A percentile compares a stretch with the other conserved stretches of the same genome.
Conservation (phyloP, 1,139 yeast genomes). For the Zygosaccharomyces sapae region DNA sequence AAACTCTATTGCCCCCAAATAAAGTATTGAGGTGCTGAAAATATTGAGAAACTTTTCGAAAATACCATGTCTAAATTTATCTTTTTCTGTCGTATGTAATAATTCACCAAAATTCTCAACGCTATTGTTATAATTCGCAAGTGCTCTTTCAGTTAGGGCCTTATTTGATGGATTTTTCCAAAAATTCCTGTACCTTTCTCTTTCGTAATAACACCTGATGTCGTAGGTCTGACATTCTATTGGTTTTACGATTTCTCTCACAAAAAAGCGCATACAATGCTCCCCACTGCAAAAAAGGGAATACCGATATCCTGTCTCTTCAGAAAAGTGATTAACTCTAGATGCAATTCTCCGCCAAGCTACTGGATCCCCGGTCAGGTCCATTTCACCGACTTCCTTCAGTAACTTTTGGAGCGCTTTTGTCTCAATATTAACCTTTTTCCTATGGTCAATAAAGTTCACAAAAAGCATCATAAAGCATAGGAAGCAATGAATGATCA, state of each 20-base stretch:
- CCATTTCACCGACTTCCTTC: not conserved
- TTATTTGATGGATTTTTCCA: not conserved
- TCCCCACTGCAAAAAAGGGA: not conserved
- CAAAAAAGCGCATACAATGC: not conserved
- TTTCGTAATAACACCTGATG: not conserved
- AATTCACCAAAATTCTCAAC: not conserved
- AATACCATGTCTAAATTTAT: not conserved
- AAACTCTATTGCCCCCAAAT: not conserved
- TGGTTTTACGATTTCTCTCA: not conserved
- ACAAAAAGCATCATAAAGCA: not conserved
- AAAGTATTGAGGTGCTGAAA: not conserved
- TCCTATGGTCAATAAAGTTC: not conserved
- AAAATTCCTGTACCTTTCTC: not conserved
- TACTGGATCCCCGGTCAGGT: not conserved
- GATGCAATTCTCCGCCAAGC: constrained; percentile 2
- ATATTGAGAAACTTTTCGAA: not conserved
- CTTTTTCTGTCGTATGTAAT: too few relatives aligned
- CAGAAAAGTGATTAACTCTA: not conserved
- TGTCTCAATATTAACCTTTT: not conserved
- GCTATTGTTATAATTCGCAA: not conserved
- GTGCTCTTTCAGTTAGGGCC: not conserved
- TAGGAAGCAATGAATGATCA: not conserved
- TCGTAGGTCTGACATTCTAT: not conserved
- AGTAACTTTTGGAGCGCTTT: not conserved
- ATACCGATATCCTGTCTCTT: not conserved